A percentile compares a stretch with the other conserved stretches of the same genome.
phyloP scores from a whole-genome alignment of 768 basidiomycete genomes.

The Rubroboletus pulcherrimus region DNA sequence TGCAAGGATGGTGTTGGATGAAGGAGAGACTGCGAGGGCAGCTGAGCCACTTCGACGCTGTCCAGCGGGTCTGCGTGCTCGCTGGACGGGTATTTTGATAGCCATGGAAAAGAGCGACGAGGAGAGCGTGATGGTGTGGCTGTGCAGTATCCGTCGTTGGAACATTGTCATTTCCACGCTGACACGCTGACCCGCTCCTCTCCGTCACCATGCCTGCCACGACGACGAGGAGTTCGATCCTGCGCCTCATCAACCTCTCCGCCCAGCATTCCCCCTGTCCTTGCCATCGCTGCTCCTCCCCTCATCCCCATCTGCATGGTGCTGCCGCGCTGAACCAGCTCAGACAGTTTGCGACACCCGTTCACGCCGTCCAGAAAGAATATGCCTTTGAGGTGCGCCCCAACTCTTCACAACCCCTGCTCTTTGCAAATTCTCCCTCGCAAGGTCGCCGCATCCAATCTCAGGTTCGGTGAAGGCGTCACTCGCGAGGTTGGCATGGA shows the following conservation, averaged over 20 bases:
- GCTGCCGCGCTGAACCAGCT: conserved; percentile 55
- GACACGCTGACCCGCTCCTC: background rate
- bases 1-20: conserved; percentile 6
- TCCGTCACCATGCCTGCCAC: conserved; percentile 29
- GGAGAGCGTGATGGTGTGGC: conserved; percentile 5
- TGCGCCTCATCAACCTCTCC: conserved; percentile 66
- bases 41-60: conserved; percentile 37
- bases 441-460: conserved; percentile 81
- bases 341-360: conserved; percentile 74
- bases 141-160: conserved; percentile 1
- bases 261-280: conserved; percentile 74
- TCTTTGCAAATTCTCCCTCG: background rate
- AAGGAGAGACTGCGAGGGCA: conserved; percentile 20
- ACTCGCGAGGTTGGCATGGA: conserved; percentile 92
- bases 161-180: background rate
- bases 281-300: conserved; percentile 64
- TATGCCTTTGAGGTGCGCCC: conserved; percentile 81
- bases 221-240: conserved; percentile 58
- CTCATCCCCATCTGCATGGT: conserved; percentile 27
- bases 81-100: conserved; percentile 45
- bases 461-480: conserved; percentile 88
- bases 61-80: conserved; percentile 34
- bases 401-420: background rate
- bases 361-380: conserved; percentile 70
- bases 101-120: conserved; percentile 33